A percentile compares a stretch with the other conserved stretches of the same genome.
These are phyloP conservation scores for Eucalyptus globulus DNA, from an alignment of 345 rosid species.

Conservation along the genomic window DNA sequence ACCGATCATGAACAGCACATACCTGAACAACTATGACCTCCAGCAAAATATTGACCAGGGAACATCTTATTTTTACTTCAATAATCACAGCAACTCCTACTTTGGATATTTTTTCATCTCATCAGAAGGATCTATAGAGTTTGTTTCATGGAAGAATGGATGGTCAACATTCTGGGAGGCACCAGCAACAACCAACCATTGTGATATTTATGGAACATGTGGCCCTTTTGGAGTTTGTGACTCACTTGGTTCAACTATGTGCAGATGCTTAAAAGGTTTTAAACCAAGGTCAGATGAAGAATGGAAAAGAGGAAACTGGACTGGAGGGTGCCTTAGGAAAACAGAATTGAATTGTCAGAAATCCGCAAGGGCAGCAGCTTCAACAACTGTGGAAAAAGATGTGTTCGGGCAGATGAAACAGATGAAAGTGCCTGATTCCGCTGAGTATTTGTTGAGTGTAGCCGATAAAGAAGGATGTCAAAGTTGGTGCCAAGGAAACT, in stretches of 20 bases:
- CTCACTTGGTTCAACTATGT: neutral
- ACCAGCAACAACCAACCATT: slow-evolving; percentile 4
- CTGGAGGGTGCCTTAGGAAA: slow-evolving; percentile 10
- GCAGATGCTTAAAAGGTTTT: slow-evolving; percentile 23
- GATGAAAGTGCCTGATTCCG: neutral
- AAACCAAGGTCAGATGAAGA: slow-evolving; percentile 1
- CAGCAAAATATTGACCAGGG: neutral
- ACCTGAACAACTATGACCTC: neutral
- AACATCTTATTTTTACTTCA: neutral
- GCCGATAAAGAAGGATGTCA: neutral
- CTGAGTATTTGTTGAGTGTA: neutral
- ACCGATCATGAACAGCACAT: neutral
- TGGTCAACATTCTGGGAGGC: neutral
- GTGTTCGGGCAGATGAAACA: neutral
- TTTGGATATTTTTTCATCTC: neutral
- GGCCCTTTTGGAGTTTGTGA: slow-evolving; percentile 16
- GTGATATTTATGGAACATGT: slow-evolving; percentile 8
- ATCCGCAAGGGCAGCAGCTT: neutral
- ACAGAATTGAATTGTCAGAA: neutral
- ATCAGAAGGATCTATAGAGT: neutral
- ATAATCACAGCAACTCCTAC: neutral
- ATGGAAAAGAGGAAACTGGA: slow-evolving; percentile 7
- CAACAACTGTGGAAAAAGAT: neutral
- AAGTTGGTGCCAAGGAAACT: slow-evolving; percentile 8
- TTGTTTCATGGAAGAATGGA: neutral